phyloP scores from a whole-genome alignment of 805 yeast species.

The Yamadazyma ubonensis region DNA sequence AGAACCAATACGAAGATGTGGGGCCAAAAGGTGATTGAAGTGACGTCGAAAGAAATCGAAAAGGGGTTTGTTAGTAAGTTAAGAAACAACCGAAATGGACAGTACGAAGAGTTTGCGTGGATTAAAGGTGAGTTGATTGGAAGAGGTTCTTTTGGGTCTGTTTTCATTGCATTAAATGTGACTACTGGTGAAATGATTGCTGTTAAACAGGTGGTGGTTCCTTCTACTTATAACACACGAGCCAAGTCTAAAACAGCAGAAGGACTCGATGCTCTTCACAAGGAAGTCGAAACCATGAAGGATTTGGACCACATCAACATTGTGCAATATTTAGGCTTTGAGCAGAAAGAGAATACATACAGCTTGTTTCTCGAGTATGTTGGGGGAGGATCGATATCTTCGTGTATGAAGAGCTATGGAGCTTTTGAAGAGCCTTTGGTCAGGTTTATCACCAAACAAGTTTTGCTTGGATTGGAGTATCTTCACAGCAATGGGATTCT shows the following conservation, averaged over 20 bases:
- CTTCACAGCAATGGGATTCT: constrained; percentile 83
- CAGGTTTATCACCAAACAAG: constrained; percentile 72
- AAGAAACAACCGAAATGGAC: constrained; percentile 59
- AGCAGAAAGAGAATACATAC: constrained; percentile 68
- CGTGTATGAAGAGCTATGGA: constrained; percentile 79
- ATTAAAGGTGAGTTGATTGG: constrained; percentile 96
- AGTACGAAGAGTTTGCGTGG: constrained; percentile 90
- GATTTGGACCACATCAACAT: constrained; percentile 92
- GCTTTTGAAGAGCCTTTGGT: constrained; percentile 78
- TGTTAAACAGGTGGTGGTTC: constrained; percentile 86
- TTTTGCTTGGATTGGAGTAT: constrained; percentile 81
- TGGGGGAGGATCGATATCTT: constrained; percentile 96
- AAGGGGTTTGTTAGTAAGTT: constrained; percentile 65
- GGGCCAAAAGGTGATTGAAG: constrained; percentile 94
- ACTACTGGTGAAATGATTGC: constrained; percentile 99
- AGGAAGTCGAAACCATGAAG: constrained; percentile 91
- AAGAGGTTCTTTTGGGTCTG: constrained; percentile 94
- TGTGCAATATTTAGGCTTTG: constrained; percentile 95
- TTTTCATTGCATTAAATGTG: constrained; percentile 84
- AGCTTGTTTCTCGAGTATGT: constrained; percentile 92
- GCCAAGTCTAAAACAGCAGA: constrained; percentile 46
- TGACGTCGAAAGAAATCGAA: constrained; percentile 67
- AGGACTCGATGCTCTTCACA: constrained; percentile 76
- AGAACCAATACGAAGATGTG: constrained; percentile 90
- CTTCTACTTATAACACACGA: constrained; percentile 26